phyloP scores from a whole-genome alignment of 805 yeast species.

The Kodamaea kaohsiungensis region DNA sequence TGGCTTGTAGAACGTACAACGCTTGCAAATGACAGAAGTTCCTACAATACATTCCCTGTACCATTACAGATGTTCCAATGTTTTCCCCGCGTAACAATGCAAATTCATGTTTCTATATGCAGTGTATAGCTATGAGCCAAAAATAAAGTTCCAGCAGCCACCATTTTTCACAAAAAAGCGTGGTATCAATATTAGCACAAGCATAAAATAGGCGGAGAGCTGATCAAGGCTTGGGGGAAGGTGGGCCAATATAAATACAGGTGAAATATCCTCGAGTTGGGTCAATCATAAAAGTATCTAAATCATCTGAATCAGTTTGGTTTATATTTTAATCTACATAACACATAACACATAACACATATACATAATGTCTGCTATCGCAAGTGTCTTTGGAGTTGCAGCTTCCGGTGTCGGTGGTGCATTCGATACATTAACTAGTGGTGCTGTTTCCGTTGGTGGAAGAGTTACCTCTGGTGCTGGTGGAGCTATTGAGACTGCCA shows the following conservation, averaged over 20 bases:
- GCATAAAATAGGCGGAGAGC: not conserved
- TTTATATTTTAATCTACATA: not conserved
- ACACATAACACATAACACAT: not conserved
- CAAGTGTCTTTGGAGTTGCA: conserved; percentile 6
- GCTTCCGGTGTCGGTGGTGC: conserved; percentile 14
- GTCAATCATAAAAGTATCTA: too few relatives aligned
- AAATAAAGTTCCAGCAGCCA: not conserved
- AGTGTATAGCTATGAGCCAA: not conserved
- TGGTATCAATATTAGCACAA: not conserved
- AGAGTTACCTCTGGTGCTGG: conserved; percentile 15
- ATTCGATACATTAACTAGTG: conserved; percentile 13
- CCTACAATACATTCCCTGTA: not conserved
- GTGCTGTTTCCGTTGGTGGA: conserved; percentile 16
- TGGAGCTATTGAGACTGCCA: conserved; percentile 11
- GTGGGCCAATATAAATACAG: not conserved
- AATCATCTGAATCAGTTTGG: not conserved
- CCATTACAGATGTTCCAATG: not conserved
- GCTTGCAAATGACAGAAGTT: not conserved
- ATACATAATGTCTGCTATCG: conserved; percentile 7
- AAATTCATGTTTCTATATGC: not conserved
- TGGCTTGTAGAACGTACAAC: not conserved
- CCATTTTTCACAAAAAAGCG: conserved; percentile 1
- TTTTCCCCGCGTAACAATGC: not conserved
- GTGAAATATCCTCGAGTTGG: not conserved
- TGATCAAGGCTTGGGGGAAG: not conserved